Percentiles rank a stretch among this genome's conserved stretches.
phyloP scores from a whole-genome alignment of 169 alveolate genomes.

The Eimeria acervulina region DNA sequence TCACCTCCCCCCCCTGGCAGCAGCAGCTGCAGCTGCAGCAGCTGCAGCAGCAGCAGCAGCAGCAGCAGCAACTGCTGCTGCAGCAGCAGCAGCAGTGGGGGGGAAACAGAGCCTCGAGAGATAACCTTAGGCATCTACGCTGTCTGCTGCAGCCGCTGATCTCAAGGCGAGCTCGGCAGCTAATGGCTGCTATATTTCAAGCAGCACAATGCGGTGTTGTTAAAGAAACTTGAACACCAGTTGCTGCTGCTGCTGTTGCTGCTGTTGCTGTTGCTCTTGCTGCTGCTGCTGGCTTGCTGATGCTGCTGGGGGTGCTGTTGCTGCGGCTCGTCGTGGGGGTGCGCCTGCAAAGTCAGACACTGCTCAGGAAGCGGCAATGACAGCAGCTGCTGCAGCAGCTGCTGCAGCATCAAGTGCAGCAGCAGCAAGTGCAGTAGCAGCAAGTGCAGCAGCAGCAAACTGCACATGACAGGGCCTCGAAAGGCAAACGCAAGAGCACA shows the following conservation, averaged over 20 bases:
- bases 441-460: too few species aligned
- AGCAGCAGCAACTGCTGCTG: not conserved
- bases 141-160: constrained; percentile 22
- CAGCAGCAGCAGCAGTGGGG: not conserved
- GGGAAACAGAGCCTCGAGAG: not conserved
- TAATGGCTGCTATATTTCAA: constrained; percentile 3
- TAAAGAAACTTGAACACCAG: not conserved
- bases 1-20: not conserved
- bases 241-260: not conserved
- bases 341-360: not conserved
- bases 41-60: not conserved
- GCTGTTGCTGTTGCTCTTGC: not conserved
- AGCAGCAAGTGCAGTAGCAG: too few species aligned
- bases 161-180: constrained; percentile 9
- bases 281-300: too few species aligned
- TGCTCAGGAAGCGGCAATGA: not conserved
- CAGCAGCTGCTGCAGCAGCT: constrained; percentile 25
- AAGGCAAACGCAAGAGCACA: not conserved
- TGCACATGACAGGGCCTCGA: too few species aligned
- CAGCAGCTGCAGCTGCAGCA: constrained; percentile 15
- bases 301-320: too few species aligned
- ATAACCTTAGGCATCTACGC: not conserved
- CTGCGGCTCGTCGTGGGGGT: not conserved
- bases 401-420: not conserved
- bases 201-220: not conserved